Evolutionary conservation across 805 yeast species (phyloP).

Genomic region (Dipodascus albidus): DNA sequence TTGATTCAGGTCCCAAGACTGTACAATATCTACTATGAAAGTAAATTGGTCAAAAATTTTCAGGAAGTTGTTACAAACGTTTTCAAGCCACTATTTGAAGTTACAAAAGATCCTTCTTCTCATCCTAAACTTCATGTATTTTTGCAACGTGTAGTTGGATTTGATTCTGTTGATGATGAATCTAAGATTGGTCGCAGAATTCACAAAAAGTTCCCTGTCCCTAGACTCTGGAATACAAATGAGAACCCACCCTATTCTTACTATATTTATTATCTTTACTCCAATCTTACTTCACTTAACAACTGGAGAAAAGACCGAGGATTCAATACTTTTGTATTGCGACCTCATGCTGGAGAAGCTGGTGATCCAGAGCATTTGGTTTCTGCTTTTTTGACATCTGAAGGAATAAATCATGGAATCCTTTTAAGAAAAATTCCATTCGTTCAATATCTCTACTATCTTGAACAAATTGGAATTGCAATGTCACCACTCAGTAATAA

Average conservation of each 20-base stretch:
- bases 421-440: slow-evolving; percentile 87
- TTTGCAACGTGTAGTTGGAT: slow-evolving; percentile 89
- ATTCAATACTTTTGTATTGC: slow-evolving; percentile 79
- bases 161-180: slow-evolving; percentile 97
- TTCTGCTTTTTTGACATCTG: slow-evolving; percentile 77
- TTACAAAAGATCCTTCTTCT: slow-evolving; percentile 66
- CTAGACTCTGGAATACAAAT: slow-evolving; percentile 65
- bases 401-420: slow-evolving; percentile 93
- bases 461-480: slow-evolving; percentile 94
- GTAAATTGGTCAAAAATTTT: slow-evolving; percentile 58
- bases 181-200: slow-evolving; percentile 79
- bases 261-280: slow-evolving; percentile 78
- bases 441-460: slow-evolving; percentile 82
- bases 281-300: slow-evolving; percentile 79
- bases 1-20: slow-evolving; percentile 88
- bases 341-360: slow-evolving; percentile 99
- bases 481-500: slow-evolving; percentile 97
- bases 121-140: slow-evolving; percentile 90
- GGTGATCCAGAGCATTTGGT: slow-evolving; percentile 98
- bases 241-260: slow-evolving; percentile 97
- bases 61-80: slow-evolving; percentile 68
- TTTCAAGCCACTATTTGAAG: slow-evolving; percentile 85
- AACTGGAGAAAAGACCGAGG: slow-evolving; percentile 67
- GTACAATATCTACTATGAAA: slow-evolving; percentile 76
- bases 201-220: slow-evolving; percentile 76